Evolutionary conservation across 768 basidiomycete genomes (phyloP).

Genomic region (button mushroom (Agaricus bisporus)): DNA sequence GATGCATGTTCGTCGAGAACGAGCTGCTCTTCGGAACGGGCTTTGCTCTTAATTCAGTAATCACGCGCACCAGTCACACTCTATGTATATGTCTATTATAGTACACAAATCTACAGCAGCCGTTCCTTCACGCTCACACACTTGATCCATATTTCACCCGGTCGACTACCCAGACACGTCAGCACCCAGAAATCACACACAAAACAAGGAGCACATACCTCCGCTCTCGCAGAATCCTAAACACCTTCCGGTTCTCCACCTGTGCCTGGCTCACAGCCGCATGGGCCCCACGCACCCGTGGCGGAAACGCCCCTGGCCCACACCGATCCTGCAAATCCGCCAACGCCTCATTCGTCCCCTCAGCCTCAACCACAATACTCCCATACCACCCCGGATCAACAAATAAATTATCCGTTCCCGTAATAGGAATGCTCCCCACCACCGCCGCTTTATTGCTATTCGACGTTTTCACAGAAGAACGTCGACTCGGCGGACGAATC

Average conservation of each 20-base stretch:
- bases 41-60: background rate
- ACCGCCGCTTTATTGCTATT: background rate
- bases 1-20: background rate
- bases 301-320: slow-evolving; percentile 61
- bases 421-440: slow-evolving; percentile 42
- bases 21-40: background rate
- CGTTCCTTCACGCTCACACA: slow-evolving; percentile 64
- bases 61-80: slow-evolving; percentile 1
- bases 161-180: slow-evolving; percentile 38
- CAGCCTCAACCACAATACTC: slow-evolving; percentile 75
- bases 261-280: slow-evolving; percentile 34
- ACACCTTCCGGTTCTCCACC: slow-evolving; percentile 35
- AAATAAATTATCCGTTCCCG: slow-evolving; percentile 44
- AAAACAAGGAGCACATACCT: slow-evolving; percentile 39
- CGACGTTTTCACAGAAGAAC: background rate
- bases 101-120: slow-evolving; percentile 30
- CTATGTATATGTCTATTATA: slow-evolving; percentile 3
- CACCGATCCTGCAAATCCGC: slow-evolving; percentile 73
- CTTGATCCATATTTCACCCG: slow-evolving; percentile 68
- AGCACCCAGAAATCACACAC: slow-evolving; percentile 1
- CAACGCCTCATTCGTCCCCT: slow-evolving; percentile 82
- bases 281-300: slow-evolving; percentile 37
- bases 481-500: slow-evolving; percentile 41
- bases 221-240: slow-evolving; percentile 69
- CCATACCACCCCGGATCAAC: slow-evolving; percentile 84